Conservation (phyloP, 1,139 yeast genomes). For the Sugiyamaella grinbergsii region DNA sequence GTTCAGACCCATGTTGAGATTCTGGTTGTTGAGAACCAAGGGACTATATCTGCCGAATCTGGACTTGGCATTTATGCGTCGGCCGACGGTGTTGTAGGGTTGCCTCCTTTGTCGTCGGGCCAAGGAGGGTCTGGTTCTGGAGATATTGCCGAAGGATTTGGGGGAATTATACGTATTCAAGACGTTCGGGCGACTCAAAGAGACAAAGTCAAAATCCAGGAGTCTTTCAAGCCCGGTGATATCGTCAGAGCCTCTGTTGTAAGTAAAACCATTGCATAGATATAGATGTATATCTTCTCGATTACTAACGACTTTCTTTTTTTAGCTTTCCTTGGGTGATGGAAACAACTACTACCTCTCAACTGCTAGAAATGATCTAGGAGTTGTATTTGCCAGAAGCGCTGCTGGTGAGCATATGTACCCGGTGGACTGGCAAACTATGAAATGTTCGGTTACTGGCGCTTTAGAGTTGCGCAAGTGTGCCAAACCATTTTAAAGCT, state of each 20-base stretch:
- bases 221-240: conserved; percentile 89
- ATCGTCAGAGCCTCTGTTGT: conserved; percentile 68
- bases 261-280: conserved; percentile 4
- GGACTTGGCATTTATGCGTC: conserved; percentile 70
- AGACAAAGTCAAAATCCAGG: conserved; percentile 78
- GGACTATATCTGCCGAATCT: conserved; percentile 59
- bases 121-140: conserved; percentile 50
- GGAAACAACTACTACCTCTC: conserved; percentile 87
- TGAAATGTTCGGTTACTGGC: conserved; percentile 79
- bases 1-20: conserved; percentile 84
- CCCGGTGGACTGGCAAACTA: conserved; percentile 95
- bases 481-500: conserved; percentile 73
- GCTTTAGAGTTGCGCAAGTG: conserved; percentile 79
- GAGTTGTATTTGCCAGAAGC: conserved; percentile 84
- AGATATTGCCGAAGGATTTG: conserved; percentile 88
- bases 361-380: conserved; percentile 88
- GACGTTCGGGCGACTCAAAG: conserved; percentile 91
- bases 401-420: conserved; percentile 75
- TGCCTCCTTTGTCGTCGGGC: conserved; percentile 41
- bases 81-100: conserved; percentile 37
- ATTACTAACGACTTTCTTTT: conserved; percentile 6
- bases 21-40: conserved; percentile 70
- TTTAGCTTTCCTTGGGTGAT: conserved; percentile 77
- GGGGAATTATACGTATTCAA: conserved; percentile 83
- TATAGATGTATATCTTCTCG: too few species aligned